Evolutionary conservation across 192 early-diverging fungal species (phyloP).

Genomic region (Tieghemiomyces parasiticus): DNA sequence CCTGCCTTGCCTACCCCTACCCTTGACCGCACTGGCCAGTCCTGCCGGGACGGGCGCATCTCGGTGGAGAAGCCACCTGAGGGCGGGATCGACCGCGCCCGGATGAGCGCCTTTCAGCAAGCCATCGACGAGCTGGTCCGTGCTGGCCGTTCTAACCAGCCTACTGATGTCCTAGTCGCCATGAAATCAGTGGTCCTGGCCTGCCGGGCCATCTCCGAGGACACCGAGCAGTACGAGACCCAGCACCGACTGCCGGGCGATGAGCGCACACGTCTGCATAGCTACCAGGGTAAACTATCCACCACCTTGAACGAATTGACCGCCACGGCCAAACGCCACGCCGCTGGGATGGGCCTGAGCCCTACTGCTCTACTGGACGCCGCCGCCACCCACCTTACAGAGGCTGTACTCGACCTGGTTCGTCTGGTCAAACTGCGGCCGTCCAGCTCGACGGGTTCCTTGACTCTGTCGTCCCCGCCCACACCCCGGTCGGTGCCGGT

Average conservation of each 20-base stretch:
- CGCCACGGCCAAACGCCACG: constrained; percentile 58
- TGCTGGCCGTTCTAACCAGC: constrained; percentile 54
- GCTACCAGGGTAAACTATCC: constrained; percentile 46
- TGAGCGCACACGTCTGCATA: constrained; percentile 31
- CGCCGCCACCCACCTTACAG: constrained; percentile 64
- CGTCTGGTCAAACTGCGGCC: constrained; percentile 28
- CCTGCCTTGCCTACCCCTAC: too few species aligned
- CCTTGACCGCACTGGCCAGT: too few species aligned
- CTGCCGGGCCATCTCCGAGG: constrained; percentile 70
- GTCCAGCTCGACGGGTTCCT: not conserved
- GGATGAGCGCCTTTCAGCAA: constrained; percentile 58
- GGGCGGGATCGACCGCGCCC: constrained; percentile 53
- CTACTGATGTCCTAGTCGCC: constrained; percentile 58
- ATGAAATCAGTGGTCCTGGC: constrained; percentile 73
- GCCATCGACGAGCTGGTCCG: constrained; percentile 69
- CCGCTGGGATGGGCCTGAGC: constrained; percentile 45
- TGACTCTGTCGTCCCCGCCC: not conserved
- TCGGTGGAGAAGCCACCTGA: constrained; percentile 20
- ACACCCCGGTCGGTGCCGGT: not conserved
- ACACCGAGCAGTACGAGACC: constrained; percentile 55
- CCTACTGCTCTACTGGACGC: constrained; percentile 64
- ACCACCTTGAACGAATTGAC: constrained; percentile 49
- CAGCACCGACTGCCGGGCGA: constrained; percentile 30
- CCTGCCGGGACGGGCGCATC: too few species aligned
- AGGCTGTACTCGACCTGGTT: constrained; percentile 66